Evolutionary conservation across 2,329 filamentous ascomycete genomes (phyloP).

Genomic region (Pseudopyrenochaeta lycopersici): DNA sequence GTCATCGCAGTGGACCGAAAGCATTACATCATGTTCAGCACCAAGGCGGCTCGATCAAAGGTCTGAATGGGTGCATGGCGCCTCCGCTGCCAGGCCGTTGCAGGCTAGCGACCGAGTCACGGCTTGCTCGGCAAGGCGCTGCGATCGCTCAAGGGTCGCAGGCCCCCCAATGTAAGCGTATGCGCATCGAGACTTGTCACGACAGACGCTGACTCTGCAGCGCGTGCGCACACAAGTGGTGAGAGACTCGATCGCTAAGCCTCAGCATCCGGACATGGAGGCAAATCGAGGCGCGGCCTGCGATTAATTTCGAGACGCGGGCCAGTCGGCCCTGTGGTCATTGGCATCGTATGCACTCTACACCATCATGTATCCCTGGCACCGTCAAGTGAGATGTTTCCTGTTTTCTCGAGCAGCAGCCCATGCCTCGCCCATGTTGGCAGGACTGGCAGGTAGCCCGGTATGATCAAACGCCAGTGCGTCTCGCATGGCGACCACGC

Average conservation of each 20-base stretch:
- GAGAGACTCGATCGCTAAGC: conserved; percentile 6
- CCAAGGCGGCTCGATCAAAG: conserved; percentile 21
- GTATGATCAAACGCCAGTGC: background rate
- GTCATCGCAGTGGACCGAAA: conserved; percentile 22
- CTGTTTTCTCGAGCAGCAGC: conserved; percentile 9
- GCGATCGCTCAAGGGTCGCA: conserved; percentile 23
- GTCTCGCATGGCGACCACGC: conserved; percentile 11
- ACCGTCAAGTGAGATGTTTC: conserved; percentile 12
- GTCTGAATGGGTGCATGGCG: conserved; percentile 26
- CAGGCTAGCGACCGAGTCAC: conserved; percentile 32
- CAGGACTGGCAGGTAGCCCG: conserved; percentile 10
- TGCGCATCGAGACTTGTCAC: conserved; percentile 6
- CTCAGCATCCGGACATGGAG: background rate
- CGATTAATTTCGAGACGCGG: background rate
- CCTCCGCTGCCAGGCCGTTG: conserved; percentile 23
- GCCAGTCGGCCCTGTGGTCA: background rate
- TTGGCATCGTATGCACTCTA: background rate
- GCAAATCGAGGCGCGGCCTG: conserved; percentile 2
- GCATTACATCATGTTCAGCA: conserved; percentile 39
- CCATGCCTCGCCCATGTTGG: no score
- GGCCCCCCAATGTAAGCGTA: conserved; percentile 2
- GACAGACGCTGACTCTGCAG: conserved; percentile 5
- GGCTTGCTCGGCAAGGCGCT: conserved; percentile 36
- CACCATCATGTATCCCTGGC: conserved; percentile 1
- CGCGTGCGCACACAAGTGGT: background rate